Conservation (phyloP, 2,329 filamentous ascomycete genomes). For the Ophiostoma quercus region DNA sequence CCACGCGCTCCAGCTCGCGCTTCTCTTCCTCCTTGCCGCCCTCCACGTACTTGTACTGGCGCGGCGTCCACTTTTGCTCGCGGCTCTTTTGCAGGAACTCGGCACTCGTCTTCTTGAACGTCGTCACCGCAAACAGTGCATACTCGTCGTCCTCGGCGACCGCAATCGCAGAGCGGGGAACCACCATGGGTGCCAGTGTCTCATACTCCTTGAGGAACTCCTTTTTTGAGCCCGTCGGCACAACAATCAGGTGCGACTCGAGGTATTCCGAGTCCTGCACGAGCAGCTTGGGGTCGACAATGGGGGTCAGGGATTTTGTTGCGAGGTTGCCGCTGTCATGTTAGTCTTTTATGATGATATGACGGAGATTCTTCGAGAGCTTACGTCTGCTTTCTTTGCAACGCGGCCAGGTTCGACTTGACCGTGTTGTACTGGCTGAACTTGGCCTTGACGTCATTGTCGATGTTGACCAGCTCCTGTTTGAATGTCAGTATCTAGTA, state of each 20-base stretch:
- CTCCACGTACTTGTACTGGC: conserved; percentile 89
- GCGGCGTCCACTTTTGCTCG: conserved; percentile 89
- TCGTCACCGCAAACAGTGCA: conserved; percentile 77
- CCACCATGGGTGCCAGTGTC: conserved; percentile 82
- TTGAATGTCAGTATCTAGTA: background rate
- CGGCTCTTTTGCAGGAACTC: conserved; percentile 91
- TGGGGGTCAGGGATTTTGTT: conserved; percentile 85
- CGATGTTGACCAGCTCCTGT: conserved; percentile 82
- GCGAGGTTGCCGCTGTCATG: conserved; percentile 73
- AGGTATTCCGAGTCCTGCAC: conserved; percentile 93
- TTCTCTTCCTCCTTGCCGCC: conserved; percentile 86
- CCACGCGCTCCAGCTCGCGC: conserved; percentile 75
- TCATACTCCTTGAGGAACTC: conserved; percentile 90
- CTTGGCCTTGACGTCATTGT: conserved; percentile 93
- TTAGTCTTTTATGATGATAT: background rate
- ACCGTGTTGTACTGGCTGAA: conserved; percentile 90
- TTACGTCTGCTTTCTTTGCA: conserved; percentile 85
- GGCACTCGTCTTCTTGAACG: conserved; percentile 82
- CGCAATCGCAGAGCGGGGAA: conserved; percentile 77
- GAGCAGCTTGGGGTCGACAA: conserved; percentile 74
- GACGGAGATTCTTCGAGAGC: conserved; percentile 29
- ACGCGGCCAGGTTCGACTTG: conserved; percentile 73
- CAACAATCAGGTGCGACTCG: conserved; percentile 88
- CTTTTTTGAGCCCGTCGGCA: conserved; percentile 73
- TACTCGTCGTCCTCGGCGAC: conserved; percentile 87